Evolutionary conservation across 768 basidiomycete genomes (phyloP).

Genomic region (Aureoboletus auriporus): DNA sequence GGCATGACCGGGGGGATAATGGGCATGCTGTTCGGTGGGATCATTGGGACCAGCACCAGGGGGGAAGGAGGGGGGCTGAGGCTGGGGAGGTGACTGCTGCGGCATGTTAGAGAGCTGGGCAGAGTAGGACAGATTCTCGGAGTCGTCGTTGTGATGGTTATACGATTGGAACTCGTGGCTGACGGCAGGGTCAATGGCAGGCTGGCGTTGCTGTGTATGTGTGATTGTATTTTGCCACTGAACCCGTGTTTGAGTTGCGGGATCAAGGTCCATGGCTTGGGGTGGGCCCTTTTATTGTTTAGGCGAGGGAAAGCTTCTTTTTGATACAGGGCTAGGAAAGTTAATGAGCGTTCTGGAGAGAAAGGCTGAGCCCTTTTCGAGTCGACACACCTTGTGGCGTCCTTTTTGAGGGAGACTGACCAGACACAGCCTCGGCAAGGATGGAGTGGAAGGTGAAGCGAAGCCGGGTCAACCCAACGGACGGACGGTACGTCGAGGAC

Average conservation of each 20-base stretch:
- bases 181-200: conserved; percentile 31
- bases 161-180: conserved; percentile 32
- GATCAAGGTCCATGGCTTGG: conserved; percentile 32
- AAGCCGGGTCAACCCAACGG: too few species aligned
- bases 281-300: conserved; percentile 32
- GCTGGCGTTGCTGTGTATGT: conserved; percentile 31
- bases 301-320: conserved; percentile 35
- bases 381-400: conserved; percentile 4
- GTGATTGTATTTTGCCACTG: conserved; percentile 32
- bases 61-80: conserved; percentile 35
- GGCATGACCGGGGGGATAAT: conserved; percentile 32
- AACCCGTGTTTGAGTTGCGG: conserved; percentile 30
- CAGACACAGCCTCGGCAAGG: conserved; percentile 21
- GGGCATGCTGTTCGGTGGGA: conserved; percentile 31
- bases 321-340: conserved; percentile 26
- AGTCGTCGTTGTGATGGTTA: conserved; percentile 26
- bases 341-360: conserved; percentile 27
- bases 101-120: conserved; percentile 30
- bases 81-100: conserved; percentile 22
- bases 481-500: too few species aligned
- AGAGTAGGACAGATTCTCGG: conserved; percentile 22
- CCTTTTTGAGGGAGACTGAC: conserved; percentile 12
- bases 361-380: conserved; percentile 15
- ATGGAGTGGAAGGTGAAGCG: too few species aligned
- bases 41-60: conserved; percentile 34